Base-by-base conservation (phyloP, 2,329 filamentous ascomycete genomes). In the Aspergillus chevalieri region DNA sequence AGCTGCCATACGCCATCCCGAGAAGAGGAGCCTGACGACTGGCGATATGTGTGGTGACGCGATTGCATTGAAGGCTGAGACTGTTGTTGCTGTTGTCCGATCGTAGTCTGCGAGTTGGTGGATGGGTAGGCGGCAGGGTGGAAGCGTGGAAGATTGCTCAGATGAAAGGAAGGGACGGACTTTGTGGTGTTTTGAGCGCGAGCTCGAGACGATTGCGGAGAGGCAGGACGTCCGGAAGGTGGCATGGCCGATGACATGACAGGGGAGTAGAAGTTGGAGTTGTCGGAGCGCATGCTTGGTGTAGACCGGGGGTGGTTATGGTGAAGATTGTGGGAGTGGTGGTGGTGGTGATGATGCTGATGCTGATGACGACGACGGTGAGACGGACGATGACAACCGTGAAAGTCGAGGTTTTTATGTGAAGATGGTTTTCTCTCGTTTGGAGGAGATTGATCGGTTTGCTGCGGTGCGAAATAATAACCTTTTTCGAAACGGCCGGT, bases 71-170 rank as follows among this genome's bases (percentile, higher is more conserved):
- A 69, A 19, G 57, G 66, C 3, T 58, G 56, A n/a, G 63, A 67
- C 50, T 66, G 67, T 50, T 66, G 68, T 12, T 49, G 51, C 19
- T 55, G 54, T 22, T 53, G 24, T 22, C 50, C 57, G 19, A 21
- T 3, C 15, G 17, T 22, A 19, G 15, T 19, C 46, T 61, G 58
- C 8, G 59, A 52, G 44, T 49, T 57, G 39, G 54, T 54, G 5
- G 68, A 60, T 47, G 69, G 70, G 51, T 74, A 75, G 49, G 73
- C 68, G 8, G 71, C 67, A 1, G 73, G 73, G 56, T 75, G 72
- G 54, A 73, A 75, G 24, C 72, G 67, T n/a, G 73, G 73, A 15
- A 75, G 61, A 43, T 57, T 70, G 42, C 64, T 65, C 10, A 75
- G 65, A 43, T 71, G 64, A 57, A 73, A 65, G 22, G 61, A 56